A percentile compares a stretch with the other conserved stretches of the same genome.
Conservation (phyloP, 2,329 filamentous ascomycete genomes). For the Akanthomyces lecanii region DNA sequence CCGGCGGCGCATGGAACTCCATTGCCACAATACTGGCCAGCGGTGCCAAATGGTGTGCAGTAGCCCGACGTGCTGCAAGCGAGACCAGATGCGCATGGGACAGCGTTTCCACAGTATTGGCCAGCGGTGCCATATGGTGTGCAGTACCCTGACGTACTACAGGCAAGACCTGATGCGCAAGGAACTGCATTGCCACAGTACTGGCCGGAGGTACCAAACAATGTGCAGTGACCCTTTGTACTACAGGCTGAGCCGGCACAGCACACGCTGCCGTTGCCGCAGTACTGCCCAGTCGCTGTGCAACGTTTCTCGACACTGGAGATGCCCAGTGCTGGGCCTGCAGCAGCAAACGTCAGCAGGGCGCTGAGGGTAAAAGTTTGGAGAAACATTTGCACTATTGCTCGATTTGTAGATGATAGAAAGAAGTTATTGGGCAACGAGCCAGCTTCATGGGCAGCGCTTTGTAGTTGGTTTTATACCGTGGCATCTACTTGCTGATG, state of each 20-base stretch:
- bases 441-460: not conserved
- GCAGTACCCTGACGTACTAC: not conserved
- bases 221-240: not conserved
- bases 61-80: not conserved
- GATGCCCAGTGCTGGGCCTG: not conserved
- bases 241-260: not conserved
- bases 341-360: not conserved
- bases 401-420: no score
- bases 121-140: slow-evolving; percentile 45
- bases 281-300: not conserved
- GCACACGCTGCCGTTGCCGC: not conserved
- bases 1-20: not conserved
- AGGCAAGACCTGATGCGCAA: not conserved
- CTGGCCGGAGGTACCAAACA: not conserved
- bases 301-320: not conserved
- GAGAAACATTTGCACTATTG: not conserved
- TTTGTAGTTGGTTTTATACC: not conserved
- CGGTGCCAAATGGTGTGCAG: slow-evolving; percentile 4
- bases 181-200: not conserved
- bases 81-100: slow-evolving; percentile 23
- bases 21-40: not conserved
- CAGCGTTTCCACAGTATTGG: slow-evolving; percentile 32
- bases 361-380: not conserved
- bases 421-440: not conserved
- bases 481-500: not conserved